Base-by-base conservation (phyloP, 257 asterid genomes). In the Ocimum tenuiflorum region DNA sequence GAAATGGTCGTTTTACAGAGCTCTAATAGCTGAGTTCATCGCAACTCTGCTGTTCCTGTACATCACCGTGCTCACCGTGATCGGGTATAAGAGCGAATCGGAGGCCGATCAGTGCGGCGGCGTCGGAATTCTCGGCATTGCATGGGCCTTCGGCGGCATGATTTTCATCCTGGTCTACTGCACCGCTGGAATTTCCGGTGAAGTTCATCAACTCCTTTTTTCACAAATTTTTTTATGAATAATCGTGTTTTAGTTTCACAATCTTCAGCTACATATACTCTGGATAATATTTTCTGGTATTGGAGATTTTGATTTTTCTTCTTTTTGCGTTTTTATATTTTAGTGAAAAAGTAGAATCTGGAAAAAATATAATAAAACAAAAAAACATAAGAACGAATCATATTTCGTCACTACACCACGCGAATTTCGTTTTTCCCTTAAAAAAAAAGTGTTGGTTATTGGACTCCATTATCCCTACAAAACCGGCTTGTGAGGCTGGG, bases 101-200 rank as follows among this genome's bases (percentile, higher is more conserved):
- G 89, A 42, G 22, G 42, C 65, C 0, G 88, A 80, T 73, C 68
- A 8, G 13, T 88, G 96, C 46, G 87, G 77, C 27, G 87, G 94
- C 3, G 96, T 88, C 3, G 96, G 96, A 0, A 50, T 88, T 56
- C 94, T 88, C 31, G 94, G 96, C 19, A 85, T 88, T 68, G 88
- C 95, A 17, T 88, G 96, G 96, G 88, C 94, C 12, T 82, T 83
- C 20, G 95, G 95, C 14, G n/a, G n/a, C n/a, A n/a, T n/a, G n/a
- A n/a, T n/a, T n/a, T n/a, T n/a, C n/a, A n/a, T n/a, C n/a, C n/a
- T 82, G 6, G 87, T 82, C 69, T 82, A 79, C 84, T 82, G 87
- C 77, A 82, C 87, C 66, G 87, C 87, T 33, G 87, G 87, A 52
- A 82, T 82, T 64, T 82, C 87, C n/a, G 87, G 87, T 82, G 9